These are phyloP conservation scores for Salicornia ramosissima DNA, from an alignment of 148 eudicot genomes.

Conservation along the genomic window DNA sequence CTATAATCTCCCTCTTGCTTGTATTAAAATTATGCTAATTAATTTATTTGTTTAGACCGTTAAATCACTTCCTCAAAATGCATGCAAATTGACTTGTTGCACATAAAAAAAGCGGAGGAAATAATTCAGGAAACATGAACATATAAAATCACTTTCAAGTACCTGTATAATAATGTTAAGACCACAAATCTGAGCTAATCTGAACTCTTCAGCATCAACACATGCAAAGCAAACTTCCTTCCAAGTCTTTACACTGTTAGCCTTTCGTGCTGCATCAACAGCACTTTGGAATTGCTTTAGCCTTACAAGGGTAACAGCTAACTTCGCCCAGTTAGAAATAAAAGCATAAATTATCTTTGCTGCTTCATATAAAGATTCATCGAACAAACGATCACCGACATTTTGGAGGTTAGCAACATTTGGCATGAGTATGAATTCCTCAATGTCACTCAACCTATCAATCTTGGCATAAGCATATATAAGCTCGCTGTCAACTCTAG, in stretches of 20 bases:
- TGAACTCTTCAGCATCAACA: slow-evolving; percentile 97
- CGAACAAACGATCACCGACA: slow-evolving; percentile 88
- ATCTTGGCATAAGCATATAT: slow-evolving; percentile 96
- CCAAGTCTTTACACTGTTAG: slow-evolving; percentile 95
- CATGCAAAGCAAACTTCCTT: slow-evolving; percentile 98
- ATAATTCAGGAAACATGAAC: background rate
- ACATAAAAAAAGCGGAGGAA: too few species aligned
- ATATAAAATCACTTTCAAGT: background rate
- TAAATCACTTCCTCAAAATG: too few species aligned
- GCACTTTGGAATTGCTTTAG: slow-evolving; percentile 92
- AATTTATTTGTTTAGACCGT: too few species aligned
- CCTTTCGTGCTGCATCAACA: slow-evolving; percentile 96
- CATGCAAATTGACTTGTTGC: too few species aligned
- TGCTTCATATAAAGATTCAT: slow-evolving; percentile 84
- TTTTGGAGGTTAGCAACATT: slow-evolving; percentile 94
- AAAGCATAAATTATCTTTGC: slow-evolving; percentile 93
- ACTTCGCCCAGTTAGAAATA: slow-evolving; percentile 93
- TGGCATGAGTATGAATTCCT: slow-evolving; percentile 93
- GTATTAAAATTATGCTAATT: too few species aligned
- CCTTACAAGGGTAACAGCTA: slow-evolving; percentile 77
- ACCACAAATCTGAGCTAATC: slow-evolving; percentile 96
- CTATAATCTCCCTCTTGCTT: too few species aligned
- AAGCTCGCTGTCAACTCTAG: slow-evolving; percentile 95
- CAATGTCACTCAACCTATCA: slow-evolving; percentile 84
- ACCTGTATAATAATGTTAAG: slow-evolving; percentile 95